These are phyloP conservation scores for Xylariaceae sp. DNA, from an alignment of 2,329 filamentous ascomycete genomes.

Conservation along the genomic window DNA sequence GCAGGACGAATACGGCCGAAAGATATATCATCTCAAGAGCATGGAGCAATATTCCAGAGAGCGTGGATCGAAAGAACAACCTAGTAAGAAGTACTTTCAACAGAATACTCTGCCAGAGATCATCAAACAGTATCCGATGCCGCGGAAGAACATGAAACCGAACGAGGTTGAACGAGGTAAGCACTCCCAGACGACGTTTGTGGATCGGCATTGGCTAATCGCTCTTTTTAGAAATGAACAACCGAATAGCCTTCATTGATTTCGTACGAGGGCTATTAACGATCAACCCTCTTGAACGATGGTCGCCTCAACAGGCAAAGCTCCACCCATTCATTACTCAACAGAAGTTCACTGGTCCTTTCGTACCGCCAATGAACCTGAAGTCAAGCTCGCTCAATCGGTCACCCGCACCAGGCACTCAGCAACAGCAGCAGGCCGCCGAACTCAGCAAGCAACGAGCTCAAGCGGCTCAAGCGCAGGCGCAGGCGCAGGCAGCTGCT, in stretches of 20 bases:
- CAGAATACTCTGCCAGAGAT: conserved; percentile 94
- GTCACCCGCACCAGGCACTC: conserved; percentile 89
- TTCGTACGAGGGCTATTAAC: conserved; percentile 93
- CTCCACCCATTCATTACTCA: conserved; percentile 98
- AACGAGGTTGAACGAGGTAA: conserved; percentile 94
- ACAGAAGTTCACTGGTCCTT: conserved; percentile 94
- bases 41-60: conserved; percentile 98
- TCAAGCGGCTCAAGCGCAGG: conserved; percentile 70
- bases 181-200: conserved; percentile 36
- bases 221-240: conserved; percentile 84
- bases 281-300: conserved; percentile 94
- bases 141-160: conserved; percentile 98
- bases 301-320: conserved; percentile 97
- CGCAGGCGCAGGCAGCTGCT: conserved; percentile 71
- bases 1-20: conserved; percentile 88
- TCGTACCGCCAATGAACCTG: conserved; percentile 95
- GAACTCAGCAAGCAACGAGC: conserved; percentile 92
- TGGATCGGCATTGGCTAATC: conserved; percentile 12
- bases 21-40: conserved; percentile 89
- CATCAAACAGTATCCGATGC: conserved; percentile 97
- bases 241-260: conserved; percentile 95
- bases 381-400: conserved; percentile 85
- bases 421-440: conserved; percentile 95
- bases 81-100: conserved; percentile 99
- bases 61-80: conserved; percentile 95